Percentiles rank a stretch among this genome's conserved stretches.
phyloP scores from a whole-genome alignment of 768 basidiomycete species.

The Serendipita vermifera region DNA sequence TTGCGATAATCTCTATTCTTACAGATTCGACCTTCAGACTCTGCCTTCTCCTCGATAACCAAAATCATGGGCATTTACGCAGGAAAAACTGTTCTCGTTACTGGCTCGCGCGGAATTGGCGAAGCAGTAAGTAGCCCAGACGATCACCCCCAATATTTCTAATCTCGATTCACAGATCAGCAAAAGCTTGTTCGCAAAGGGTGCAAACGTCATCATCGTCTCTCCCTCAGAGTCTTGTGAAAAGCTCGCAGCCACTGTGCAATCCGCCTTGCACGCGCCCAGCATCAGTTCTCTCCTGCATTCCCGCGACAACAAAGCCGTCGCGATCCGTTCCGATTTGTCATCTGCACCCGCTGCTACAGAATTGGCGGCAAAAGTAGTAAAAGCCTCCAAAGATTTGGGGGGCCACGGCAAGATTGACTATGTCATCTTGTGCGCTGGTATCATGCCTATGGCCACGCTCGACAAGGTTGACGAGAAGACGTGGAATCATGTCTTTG shows the following conservation, averaged over 20 bases:
- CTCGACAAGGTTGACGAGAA: constrained; percentile 42
- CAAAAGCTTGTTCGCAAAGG: not conserved
- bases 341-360: not conserved
- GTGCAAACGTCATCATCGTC: constrained; percentile 1
- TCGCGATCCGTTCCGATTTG: constrained; percentile 1
- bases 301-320: constrained; percentile 6
- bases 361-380: not conserved
- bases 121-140: constrained; percentile 1
- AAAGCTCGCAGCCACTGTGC: constrained; percentile 3
- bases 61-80: not conserved
- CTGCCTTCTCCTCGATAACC: no score
- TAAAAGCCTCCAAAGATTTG: not conserved
- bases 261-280: no score
- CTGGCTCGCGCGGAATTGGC: not conserved
- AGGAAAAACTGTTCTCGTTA: constrained; percentile 8
- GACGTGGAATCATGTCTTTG: constrained; percentile 38
- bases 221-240: not conserved
- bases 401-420: not conserved
- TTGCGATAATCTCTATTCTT: no score
- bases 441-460: constrained; percentile 39
- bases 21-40: no score
- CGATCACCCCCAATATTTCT: not conserved
- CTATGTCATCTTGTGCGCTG: constrained; percentile 24
- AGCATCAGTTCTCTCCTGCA: no score
- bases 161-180: not conserved